These are phyloP conservation scores for Hura crepitans DNA, from an alignment of 441 rosid species.

Conservation along the genomic window DNA sequence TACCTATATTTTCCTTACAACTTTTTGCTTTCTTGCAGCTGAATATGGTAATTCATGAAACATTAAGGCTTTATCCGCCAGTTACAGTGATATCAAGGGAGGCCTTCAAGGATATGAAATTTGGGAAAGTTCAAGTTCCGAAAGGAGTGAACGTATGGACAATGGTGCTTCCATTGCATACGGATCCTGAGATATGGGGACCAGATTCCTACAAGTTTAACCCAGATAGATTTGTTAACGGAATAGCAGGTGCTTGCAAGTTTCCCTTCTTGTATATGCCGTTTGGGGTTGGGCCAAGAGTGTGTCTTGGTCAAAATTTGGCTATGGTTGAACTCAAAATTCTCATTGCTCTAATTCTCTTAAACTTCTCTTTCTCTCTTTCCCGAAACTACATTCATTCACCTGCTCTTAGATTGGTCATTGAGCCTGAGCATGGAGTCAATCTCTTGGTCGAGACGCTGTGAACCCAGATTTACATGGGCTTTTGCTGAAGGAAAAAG, in stretches of 20 bases:
- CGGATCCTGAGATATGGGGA: slow-evolving; percentile 69
- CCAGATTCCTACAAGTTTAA: slow-evolving; percentile 48
- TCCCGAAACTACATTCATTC: slow-evolving; percentile 54
- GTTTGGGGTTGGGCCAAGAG: slow-evolving; percentile 57
- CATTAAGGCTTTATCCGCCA: slow-evolving; percentile 66
- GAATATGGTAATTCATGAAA: slow-evolving; percentile 63
- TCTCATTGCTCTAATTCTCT: slow-evolving; percentile 41
- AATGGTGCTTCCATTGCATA: slow-evolving; percentile 40
- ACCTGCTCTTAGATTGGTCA: slow-evolving; percentile 50
- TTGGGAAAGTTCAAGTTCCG: slow-evolving; percentile 45
- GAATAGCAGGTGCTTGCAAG: slow-evolving; percentile 57
- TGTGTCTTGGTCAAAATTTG: slow-evolving; percentile 63
- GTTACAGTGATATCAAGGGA: slow-evolving; percentile 66
- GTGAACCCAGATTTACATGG: background rate
- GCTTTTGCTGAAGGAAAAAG: too few species aligned
- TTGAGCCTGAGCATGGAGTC: slow-evolving; percentile 60
- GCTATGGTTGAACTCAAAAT: slow-evolving; percentile 67
- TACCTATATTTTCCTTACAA: background rate
- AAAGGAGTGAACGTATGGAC: slow-evolving; percentile 60
- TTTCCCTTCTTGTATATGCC: slow-evolving; percentile 55
- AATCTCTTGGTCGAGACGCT: slow-evolving; percentile 34
- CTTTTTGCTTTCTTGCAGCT: slow-evolving; percentile 38
- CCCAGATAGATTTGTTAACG: slow-evolving; percentile 57
- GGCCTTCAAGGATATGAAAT: slow-evolving; percentile 53
- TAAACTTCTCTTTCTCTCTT: slow-evolving; percentile 49